A percentile compares a stretch with the other conserved stretches of the same genome.
Evolutionary conservation across 352 stramenopile genomes (phyloP).

Genomic region (Pythium volutum): DNA sequence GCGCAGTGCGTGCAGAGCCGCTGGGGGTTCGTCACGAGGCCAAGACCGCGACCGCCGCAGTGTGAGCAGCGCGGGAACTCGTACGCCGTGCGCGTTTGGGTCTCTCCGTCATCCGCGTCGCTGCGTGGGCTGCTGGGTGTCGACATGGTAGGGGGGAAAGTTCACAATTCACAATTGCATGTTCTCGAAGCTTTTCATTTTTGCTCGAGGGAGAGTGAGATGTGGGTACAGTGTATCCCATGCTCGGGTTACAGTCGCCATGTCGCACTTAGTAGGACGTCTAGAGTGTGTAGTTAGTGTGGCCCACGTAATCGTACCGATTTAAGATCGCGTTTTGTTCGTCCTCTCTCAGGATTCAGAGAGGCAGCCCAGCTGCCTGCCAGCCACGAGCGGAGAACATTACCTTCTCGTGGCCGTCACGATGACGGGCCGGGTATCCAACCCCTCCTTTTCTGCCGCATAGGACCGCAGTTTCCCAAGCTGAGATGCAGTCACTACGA

Average conservation of each 20-base stretch:
- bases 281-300: not conserved
- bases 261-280: not conserved
- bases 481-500: not conserved
- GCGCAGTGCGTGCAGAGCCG: conserved; percentile 71
- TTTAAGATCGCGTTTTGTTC: conserved; percentile 14
- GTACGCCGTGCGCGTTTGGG: conserved; percentile 1
- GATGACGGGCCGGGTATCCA: not conserved
- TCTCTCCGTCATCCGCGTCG: conserved; percentile 3
- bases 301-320: not conserved
- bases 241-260: not conserved
- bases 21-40: conserved; percentile 68
- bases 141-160: conserved; percentile 12
- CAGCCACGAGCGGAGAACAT: conserved; percentile 8
- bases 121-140: conserved; percentile 21
- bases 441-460: not conserved
- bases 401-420: not conserved
- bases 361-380: conserved; percentile 10
- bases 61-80: conserved; percentile 60
- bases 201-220: not conserved
- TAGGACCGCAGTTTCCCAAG: not conserved
- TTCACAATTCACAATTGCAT: conserved; percentile 5
- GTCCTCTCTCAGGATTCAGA: not conserved
- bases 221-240: conserved; percentile 12
- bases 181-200: conserved; percentile 16
- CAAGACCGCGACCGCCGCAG: conserved; percentile 68